phyloP scores from a whole-genome alignment of 768 basidiomycete species.

The Agrocybe praecox region DNA sequence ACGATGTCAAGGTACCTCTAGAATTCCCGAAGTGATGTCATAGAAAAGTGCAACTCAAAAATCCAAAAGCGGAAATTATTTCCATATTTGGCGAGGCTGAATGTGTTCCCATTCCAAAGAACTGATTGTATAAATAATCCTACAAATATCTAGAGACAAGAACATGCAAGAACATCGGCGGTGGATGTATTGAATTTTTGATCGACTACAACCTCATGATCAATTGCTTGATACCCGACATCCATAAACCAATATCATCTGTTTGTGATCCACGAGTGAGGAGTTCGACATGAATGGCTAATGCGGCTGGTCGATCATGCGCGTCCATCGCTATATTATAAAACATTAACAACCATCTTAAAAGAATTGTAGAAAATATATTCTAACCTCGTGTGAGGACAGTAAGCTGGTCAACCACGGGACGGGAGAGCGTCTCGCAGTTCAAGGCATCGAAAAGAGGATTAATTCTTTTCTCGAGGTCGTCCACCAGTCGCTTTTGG shows the following conservation, averaged over 20 bases:
- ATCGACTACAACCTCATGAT: conserved; percentile 61
- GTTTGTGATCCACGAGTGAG: conserved; percentile 78
- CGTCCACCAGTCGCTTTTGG: conserved; percentile 84
- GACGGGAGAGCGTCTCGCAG: conserved; percentile 75
- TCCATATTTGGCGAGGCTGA: too few species aligned
- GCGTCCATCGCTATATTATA: conserved; percentile 70
- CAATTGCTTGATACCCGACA: conserved; percentile 90
- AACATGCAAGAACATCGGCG: too few species aligned
- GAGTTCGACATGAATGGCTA: conserved; percentile 85
- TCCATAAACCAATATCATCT: conserved; percentile 84
- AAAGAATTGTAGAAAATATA: background rate
- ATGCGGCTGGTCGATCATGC: conserved; percentile 74
- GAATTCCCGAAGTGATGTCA: too few species aligned
- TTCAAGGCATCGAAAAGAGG: conserved; percentile 91
- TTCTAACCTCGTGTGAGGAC: conserved; percentile 73
- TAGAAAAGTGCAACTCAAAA: too few species aligned
- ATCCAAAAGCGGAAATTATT: too few species aligned
- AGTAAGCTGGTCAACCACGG: conserved; percentile 71
- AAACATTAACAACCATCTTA: background rate
- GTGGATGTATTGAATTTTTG: too few species aligned
- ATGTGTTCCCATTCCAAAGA: background rate
- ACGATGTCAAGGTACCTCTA: too few species aligned
- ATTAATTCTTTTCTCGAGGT: conserved; percentile 85
- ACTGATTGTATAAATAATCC: background rate
- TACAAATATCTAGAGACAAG: background rate